A percentile compares a stretch with the other conserved stretches of the same genome.
phyloP scores from a whole-genome alignment of 345 rosid genomes.

The Abelmoschus esculentus region DNA sequence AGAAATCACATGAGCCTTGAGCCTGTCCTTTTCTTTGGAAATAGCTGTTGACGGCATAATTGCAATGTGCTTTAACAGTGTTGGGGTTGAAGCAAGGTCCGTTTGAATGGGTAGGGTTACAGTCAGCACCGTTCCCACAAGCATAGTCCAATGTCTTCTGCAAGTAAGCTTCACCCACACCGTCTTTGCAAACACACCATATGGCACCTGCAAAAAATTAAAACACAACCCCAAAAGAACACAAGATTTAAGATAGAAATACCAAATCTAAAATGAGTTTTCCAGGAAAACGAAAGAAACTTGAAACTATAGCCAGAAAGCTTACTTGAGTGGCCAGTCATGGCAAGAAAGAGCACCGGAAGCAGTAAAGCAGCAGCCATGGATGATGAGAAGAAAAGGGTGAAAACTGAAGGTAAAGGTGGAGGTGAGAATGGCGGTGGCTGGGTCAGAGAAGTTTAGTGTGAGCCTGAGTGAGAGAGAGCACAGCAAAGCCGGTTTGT shows the following conservation, averaged over 20 bases:
- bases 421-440: neutral
- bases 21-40: conserved; percentile 74
- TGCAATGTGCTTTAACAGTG: conserved; percentile 59
- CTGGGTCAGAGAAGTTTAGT: neutral
- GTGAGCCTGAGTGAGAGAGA: neutral
- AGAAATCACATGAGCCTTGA: conserved; percentile 59
- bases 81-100: conserved; percentile 69
- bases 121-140: conserved; percentile 95
- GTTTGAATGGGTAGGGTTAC: conserved; percentile 47
- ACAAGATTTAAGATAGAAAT: neutral
- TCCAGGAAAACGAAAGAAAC: neutral
- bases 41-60: conserved; percentile 57
- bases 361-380: conserved; percentile 42
- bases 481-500: neutral
- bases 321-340: conserved; percentile 48
- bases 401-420: neutral
- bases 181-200: conserved; percentile 88
- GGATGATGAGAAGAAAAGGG: conserved; percentile 4
- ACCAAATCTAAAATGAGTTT: neutral
- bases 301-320: neutral
- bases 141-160: conserved; percentile 86
- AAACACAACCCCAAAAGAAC: neutral
- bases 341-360: conserved; percentile 37
- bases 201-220: conserved; percentile 30
- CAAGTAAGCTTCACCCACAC: conserved; percentile 39